phyloP scores from a whole-genome alignment of 2,329 filamentous ascomycete genomes.

The Ramularia endophylla region DNA sequence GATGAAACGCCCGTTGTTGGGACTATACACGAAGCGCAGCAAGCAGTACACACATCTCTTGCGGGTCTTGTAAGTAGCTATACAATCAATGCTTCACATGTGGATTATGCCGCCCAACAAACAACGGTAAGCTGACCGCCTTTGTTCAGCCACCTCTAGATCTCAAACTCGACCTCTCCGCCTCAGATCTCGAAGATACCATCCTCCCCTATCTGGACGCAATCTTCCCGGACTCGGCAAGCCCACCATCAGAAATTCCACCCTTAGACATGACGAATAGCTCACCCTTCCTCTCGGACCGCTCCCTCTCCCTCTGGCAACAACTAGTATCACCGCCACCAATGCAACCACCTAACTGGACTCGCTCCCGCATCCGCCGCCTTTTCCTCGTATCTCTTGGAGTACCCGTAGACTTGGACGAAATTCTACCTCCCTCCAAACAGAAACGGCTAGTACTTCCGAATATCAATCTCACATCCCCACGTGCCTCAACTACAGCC shows the following conservation, averaged over 20 bases:
- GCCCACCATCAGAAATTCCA: slow-evolving; percentile 22
- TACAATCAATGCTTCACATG: no score
- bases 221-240: slow-evolving; percentile 54
- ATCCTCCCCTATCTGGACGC: slow-evolving; percentile 61
- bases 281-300: slow-evolving; percentile 73
- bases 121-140: slow-evolving; percentile 12
- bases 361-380: slow-evolving; percentile 86
- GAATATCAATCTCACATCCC: slow-evolving; percentile 52
- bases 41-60: slow-evolving; percentile 32
- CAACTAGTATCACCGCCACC: slow-evolving; percentile 93
- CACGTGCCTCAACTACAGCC: slow-evolving; percentile 26
- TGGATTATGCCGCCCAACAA: no score
- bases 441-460: slow-evolving; percentile 96
- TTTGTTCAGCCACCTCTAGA: slow-evolving; percentile 29
- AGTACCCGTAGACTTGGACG: slow-evolving; percentile 92
- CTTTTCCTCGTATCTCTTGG: slow-evolving; percentile 94
- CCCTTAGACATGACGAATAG: slow-evolving; percentile 25
- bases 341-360: slow-evolving; percentile 95
- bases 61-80: slow-evolving; percentile 44
- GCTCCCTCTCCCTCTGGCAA: slow-evolving; percentile 88
- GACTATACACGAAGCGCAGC: slow-evolving; percentile 28
- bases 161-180: slow-evolving; percentile 26
- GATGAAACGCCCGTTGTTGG: no score
- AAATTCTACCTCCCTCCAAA: slow-evolving; percentile 93
- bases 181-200: slow-evolving; percentile 54